Base-by-base conservation (phyloP, 129 eudicot genomes). In the Glebionis coronaria region DNA sequence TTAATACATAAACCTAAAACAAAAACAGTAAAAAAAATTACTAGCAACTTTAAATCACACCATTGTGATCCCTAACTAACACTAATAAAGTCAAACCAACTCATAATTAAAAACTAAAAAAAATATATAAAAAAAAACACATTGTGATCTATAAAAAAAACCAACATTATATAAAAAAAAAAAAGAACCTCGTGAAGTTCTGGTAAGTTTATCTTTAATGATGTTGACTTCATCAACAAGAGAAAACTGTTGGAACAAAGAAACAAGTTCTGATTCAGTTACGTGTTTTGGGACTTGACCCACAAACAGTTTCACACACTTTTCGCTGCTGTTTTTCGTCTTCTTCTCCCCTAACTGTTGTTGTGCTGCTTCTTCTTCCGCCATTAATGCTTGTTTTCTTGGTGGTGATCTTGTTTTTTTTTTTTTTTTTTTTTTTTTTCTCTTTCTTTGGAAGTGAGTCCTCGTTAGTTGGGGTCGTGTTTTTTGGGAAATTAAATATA, bases 251-350 rank as follows among this genome's bases (percentile, higher is more conserved):
- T 83, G 31, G 72, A 92, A 92, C 86, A 92, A 44, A 52, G 83
- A 81, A 46, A 84, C 63, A 20, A 93, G 91, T 68, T 93, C 80
- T 25, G 82, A 68, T 47, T 93, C 96, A 21, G 87, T 83, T 84
- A 84, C 82, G 67, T 84, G 86, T 88, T 93, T 93, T n/a, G 98
- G 98, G 44, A 93, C 96, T 86, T 93, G 98, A 57, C 98, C 98
- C 25, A 93, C 96, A 73, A 93, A 93, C 54, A 93, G 78, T 83
- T 88, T 93, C 82, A 93, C 98, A 79, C 95, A 80, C 50, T 93
- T 90, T 46, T 81, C 90, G 79, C 3, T 20, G 13, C 76, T 80
- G 65, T 67, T 35, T 59, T 59, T 60, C 73, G 56, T 66, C 15
- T 82, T n/a, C n/a, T n/a, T n/a, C n/a, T n/a, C n/a, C n/a, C n/a